These are phyloP conservation scores for Populus tremula DNA, from an alignment of 345 rosid species.

Conservation along the genomic window DNA sequence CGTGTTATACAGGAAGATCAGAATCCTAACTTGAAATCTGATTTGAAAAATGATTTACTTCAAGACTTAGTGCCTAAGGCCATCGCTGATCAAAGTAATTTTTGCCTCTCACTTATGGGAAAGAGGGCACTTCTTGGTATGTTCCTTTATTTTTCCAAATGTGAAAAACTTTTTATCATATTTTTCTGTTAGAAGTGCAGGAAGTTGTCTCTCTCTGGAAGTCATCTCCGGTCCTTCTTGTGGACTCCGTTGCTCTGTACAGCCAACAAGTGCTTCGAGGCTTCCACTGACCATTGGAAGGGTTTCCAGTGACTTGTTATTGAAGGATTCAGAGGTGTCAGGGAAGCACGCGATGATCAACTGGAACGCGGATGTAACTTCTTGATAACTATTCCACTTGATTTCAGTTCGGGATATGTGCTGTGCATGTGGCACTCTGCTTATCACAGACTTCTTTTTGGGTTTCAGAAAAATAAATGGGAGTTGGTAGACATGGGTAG, in stretches of 20 bases:
- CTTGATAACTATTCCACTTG: slow-evolving; percentile 12
- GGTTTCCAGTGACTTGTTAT: slow-evolving; percentile 63
- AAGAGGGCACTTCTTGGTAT: slow-evolving; percentile 22
- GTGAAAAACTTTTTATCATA: slow-evolving; percentile 48
- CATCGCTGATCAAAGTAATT: slow-evolving; percentile 69
- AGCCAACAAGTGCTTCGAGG: slow-evolving; percentile 61
- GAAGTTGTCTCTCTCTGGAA: slow-evolving; percentile 82
- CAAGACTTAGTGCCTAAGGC: slow-evolving; percentile 33
- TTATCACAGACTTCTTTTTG: slow-evolving; percentile 12
- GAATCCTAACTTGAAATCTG: slow-evolving; percentile 28
- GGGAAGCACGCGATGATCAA: slow-evolving; percentile 95
- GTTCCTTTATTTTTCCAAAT: slow-evolving; percentile 25
- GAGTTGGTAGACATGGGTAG: slow-evolving; percentile 97
- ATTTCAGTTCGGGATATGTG: slow-evolving; percentile 18
- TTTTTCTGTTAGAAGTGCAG: slow-evolving; percentile 83
- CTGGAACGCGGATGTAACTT: slow-evolving; percentile 77
- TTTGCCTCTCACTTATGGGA: slow-evolving; percentile 24
- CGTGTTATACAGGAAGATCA: slow-evolving; percentile 35
- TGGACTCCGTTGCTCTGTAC: slow-evolving; percentile 53
- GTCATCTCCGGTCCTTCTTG: slow-evolving; percentile 83
- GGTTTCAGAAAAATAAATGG: slow-evolving; percentile 83
- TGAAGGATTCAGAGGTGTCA: slow-evolving; percentile 91
- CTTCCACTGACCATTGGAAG: slow-evolving; percentile 89
- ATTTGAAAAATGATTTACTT: slow-evolving; percentile 32
- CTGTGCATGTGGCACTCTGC: slow-evolving; percentile 15